A percentile compares a stretch with the other conserved stretches of the same genome.
Conservation (phyloP, 163 green algal genomes). For the Chlamydomonas reinhardtii region DNA sequence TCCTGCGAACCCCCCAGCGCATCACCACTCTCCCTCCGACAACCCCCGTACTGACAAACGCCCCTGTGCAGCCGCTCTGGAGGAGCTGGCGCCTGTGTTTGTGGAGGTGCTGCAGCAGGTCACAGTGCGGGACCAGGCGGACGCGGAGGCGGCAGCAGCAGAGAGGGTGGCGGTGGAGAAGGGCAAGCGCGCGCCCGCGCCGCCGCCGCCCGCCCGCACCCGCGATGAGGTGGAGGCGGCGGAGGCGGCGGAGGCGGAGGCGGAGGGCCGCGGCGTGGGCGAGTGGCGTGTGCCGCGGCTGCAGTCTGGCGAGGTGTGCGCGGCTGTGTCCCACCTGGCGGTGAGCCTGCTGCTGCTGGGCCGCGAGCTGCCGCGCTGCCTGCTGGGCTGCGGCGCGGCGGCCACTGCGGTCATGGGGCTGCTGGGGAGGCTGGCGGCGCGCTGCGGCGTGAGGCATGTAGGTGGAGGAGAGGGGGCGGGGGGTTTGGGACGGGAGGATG, state of each 20-base stretch:
- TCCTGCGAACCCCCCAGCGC: too few relatives aligned
- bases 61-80: not conserved
- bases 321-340: not conserved
- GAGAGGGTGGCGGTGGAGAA: not conserved
- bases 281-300: conserved; percentile 19
- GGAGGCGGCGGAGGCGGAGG: not conserved
- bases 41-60: too few relatives aligned
- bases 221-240: not conserved
- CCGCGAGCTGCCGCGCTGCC: conserved; percentile 23
- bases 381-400: conserved; percentile 38
- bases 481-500: not conserved
- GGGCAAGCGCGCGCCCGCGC: too few relatives aligned
- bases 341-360: conserved; percentile 37
- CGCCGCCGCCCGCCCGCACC: not conserved
- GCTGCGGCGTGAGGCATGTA: conserved; percentile 8
- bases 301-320: not conserved
- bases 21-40: too few relatives aligned
- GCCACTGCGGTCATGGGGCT: conserved; percentile 38
- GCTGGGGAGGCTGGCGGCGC: conserved; percentile 16
- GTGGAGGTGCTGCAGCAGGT: conserved; percentile 14
- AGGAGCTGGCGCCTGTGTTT: conserved; percentile 34
- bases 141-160: not conserved
- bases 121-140: too few relatives aligned
- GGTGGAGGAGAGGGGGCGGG: not conserved
- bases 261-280: conserved; percentile 34